Percentiles rank a stretch among this genome's conserved stretches.
phyloP scores from a whole-genome alignment of 495 filamentous ascomycete species.

The Xylaria telfairii region DNA sequence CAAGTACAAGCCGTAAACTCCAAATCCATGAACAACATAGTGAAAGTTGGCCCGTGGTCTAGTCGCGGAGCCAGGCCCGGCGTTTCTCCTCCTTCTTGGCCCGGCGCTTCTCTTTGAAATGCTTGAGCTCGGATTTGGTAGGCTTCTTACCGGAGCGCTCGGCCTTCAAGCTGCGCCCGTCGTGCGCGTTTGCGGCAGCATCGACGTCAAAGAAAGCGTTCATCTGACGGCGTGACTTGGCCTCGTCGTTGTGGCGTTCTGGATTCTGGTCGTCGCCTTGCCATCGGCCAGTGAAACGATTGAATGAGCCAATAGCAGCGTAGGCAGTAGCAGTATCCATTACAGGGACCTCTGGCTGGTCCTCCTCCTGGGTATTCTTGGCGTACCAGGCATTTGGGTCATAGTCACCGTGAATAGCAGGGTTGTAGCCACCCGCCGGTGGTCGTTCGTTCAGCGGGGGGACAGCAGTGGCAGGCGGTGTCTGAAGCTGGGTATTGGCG shows the following conservation, averaged over 20 bases:
- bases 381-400: constrained; percentile 94
- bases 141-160: constrained; percentile 90
- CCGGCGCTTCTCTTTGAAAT: constrained; percentile 71
- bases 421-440: constrained; percentile 80
- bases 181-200: constrained; percentile 90
- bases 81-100: constrained; percentile 93
- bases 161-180: constrained; percentile 89
- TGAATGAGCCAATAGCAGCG: constrained; percentile 76
- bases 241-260: constrained; percentile 80
- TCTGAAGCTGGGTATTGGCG: constrained; percentile 30
- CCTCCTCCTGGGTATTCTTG: constrained; percentile 48
- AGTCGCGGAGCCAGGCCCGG: constrained; percentile 89
- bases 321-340: constrained; percentile 57
- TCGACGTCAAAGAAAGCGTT: constrained; percentile 98
- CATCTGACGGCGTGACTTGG: constrained; percentile 88
- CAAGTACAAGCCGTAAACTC: constrained; percentile 23
- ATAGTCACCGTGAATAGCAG: constrained; percentile 93
- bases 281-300: constrained; percentile 89
- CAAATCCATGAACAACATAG: constrained; percentile 22
- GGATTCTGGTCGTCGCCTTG: constrained; percentile 68
- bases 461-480: constrained; percentile 35
- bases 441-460: constrained; percentile 40
- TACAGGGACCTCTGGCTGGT: constrained; percentile 28
- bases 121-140: constrained; percentile 79
- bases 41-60: constrained; percentile 20